Evolutionary conservation across 2,329 filamentous ascomycete species (phyloP), one percentile per base, ranked within the genome.

Genomic region (Calonectria henricotiae): DNA sequence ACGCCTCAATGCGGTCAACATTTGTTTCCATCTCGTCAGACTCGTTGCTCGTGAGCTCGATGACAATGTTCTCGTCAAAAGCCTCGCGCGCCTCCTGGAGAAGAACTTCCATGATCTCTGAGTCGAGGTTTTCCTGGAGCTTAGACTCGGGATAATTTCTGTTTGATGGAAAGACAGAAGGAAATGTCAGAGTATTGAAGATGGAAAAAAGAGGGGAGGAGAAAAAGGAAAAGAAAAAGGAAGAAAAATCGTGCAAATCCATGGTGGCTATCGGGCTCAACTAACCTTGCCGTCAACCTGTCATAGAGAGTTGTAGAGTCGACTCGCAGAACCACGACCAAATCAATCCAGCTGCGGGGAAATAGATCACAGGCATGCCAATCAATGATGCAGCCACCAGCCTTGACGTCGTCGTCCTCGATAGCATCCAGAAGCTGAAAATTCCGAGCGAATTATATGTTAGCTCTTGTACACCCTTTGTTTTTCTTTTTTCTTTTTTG

Each of bases 301-400:
- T 99, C 96, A 80, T 96, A 98, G 3, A 98, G 88, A 15, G 92
- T 86, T 23, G 89, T 90, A 20, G 94, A 95, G 76, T 96, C 91
- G 67, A 93, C 94, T 54, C 96, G 89, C 73, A 99, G 83, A 66
- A 99, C 96, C 5, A 98, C 93, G 0, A 99, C 95, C 2, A 99
- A 89, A 81, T 99, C 96, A 79, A 99, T 93, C 94, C 95, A 97
- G 79, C 93, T 93, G 80, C 93, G 91, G 2, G 96, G 96, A 79
- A 98, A 98, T 25, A 98, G 85, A 78, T 98, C 96, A 85, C 96
- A 98, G 2, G 95, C 96, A 83, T 99, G 96, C 96, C 96, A 99
- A 85, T 99, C 96, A 79, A 99, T 93, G 76, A 99, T 91, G 82
- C 91, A 94, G 23, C 96, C 96, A 68, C 96, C 96, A 23, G 89